Conservation (phyloP, 768 basidiomycete species). For the Lentinula sp. region DNA sequence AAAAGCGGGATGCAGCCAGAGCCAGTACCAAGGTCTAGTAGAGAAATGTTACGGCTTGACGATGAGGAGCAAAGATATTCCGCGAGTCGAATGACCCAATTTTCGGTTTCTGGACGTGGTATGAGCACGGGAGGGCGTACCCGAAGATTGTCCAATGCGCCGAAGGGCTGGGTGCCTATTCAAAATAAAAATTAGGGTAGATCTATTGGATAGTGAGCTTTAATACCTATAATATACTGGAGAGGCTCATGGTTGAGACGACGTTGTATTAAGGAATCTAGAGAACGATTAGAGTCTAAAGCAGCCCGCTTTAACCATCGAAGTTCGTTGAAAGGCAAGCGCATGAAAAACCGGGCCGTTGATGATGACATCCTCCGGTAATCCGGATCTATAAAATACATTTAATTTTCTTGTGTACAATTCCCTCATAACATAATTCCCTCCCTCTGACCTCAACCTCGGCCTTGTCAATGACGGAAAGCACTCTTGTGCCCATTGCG, state of each 20-base stretch:
- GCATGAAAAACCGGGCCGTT: not conserved
- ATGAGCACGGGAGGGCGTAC: constrained; percentile 80
- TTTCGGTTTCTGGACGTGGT: constrained; percentile 91
- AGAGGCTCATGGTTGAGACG: constrained; percentile 71
- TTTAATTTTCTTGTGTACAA: not conserved
- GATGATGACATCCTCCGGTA: not conserved
- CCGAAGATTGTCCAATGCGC: constrained; percentile 62
- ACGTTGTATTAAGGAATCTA: constrained; percentile 47
- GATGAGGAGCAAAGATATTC: constrained; percentile 30
- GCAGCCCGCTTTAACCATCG: constrained; percentile 7
- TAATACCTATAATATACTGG: constrained; percentile 77
- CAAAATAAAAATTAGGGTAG: not conserved
- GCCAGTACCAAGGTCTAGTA: constrained; percentile 92
- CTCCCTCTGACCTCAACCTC: not conserved
- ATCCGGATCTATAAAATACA: not conserved
- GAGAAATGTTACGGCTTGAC: constrained; percentile 22
- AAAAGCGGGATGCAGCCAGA: constrained; percentile 88
- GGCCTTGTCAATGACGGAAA: not conserved
- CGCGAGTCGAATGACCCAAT: constrained; percentile 66
- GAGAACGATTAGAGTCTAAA: constrained; percentile 11
- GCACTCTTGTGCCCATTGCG: constrained; percentile 5
- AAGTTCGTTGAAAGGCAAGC: not conserved
- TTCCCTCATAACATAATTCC: not conserved
- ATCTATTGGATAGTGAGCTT: not conserved
- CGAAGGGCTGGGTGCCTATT: constrained; percentile 82